These are phyloP conservation scores for Termitomyces sp. DNA, from an alignment of 768 basidiomycete species.

Conservation along the genomic window DNA sequence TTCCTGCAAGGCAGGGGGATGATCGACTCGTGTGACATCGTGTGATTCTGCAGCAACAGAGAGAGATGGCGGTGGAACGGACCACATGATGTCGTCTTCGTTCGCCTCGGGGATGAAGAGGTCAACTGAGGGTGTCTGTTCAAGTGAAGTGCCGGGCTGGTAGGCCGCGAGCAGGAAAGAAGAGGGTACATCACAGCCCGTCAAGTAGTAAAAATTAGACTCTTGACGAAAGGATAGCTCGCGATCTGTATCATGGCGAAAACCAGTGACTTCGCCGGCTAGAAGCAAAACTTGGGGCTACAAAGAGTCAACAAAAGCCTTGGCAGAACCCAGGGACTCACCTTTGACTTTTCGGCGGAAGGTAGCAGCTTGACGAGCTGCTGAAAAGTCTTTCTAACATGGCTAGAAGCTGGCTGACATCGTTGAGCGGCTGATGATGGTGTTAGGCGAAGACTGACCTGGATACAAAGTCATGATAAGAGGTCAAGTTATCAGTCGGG, in stretches of 20 bases:
- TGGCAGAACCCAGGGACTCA: conserved; percentile 19
- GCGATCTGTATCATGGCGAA: conserved; percentile 81
- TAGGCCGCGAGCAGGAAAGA: conserved; percentile 64
- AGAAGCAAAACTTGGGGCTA: conserved; percentile 71
- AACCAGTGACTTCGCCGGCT: conserved; percentile 59
- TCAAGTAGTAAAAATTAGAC: conserved; percentile 86
- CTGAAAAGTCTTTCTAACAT: conserved; percentile 50
- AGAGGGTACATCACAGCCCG: conserved; percentile 73
- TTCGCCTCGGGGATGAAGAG: conserved; percentile 81
- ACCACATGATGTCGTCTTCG: conserved; percentile 82
- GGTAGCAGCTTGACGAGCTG: conserved; percentile 50
- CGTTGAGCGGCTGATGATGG: neutral
- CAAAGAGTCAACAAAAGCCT: neutral
- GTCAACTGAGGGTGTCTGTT: conserved; percentile 39
- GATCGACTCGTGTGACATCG: conserved; percentile 57
- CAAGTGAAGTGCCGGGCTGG: conserved; percentile 33
- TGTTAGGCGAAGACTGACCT: neutral
- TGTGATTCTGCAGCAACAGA: conserved; percentile 48
- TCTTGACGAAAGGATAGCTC: conserved; percentile 69
- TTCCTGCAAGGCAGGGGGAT: conserved; percentile 40
- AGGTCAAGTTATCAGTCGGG: conserved; percentile 6
- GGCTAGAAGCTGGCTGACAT: conserved; percentile 1
- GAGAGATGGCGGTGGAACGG: conserved; percentile 69
- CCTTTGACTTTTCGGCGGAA: conserved; percentile 47
- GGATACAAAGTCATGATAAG: conserved; percentile 8